Evolutionary conservation across 768 basidiomycete genomes (phyloP).

Genomic region (Mycena filopes): DNA sequence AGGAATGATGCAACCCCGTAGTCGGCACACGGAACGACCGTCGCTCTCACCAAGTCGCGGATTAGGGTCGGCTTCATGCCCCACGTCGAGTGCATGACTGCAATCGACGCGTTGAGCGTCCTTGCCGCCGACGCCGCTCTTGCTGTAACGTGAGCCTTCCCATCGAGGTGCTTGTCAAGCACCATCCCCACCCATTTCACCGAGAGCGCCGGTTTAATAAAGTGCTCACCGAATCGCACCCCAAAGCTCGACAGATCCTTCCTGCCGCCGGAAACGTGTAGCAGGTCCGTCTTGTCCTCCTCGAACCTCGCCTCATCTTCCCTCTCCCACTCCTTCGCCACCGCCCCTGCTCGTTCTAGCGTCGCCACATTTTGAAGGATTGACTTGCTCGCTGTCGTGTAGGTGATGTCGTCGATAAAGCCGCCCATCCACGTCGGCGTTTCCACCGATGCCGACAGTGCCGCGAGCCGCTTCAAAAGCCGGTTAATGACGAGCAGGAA

Average conservation of each 20-base stretch:
- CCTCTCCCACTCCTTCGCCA: neutral
- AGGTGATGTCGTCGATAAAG: neutral
- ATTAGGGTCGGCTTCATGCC: neutral
- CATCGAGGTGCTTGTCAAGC: neutral
- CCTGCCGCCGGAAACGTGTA: neutral
- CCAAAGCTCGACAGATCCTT: neutral
- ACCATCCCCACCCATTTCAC: neutral
- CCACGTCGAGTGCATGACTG: neutral
- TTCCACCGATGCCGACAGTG: neutral
- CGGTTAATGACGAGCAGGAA: neutral
- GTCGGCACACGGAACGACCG: neutral
- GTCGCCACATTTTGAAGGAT: neutral
- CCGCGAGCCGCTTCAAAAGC: neutral
- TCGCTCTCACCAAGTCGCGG: neutral
- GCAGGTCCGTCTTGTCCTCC: constrained; percentile 5
- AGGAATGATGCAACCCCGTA: neutral
- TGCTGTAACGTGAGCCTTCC: neutral
- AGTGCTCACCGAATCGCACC: neutral
- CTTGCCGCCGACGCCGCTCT: neutral
- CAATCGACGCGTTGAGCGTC: neutral
- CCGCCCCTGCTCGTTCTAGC: neutral
- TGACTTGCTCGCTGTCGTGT: neutral
- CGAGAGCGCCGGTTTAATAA: neutral
- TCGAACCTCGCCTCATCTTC: constrained; percentile 4
- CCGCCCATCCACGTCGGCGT: neutral